Conservation (phyloP, 176 grass and related monocot species). For the Lolium perenne region DNA sequence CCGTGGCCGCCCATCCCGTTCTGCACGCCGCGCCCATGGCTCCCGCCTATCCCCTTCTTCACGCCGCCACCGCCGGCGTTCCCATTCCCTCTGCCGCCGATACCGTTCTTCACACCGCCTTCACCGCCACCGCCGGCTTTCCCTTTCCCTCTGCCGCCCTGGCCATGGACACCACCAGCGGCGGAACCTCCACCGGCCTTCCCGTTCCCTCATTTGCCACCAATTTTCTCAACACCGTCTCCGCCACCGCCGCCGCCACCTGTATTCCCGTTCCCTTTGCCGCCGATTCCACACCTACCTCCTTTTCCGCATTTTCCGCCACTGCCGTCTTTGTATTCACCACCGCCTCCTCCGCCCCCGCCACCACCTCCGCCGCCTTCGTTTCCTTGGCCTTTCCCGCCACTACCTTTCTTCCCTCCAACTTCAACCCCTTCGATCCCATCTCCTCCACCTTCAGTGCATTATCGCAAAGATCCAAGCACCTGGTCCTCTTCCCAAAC, state of each 20-base stretch:
- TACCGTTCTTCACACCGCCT: slow-evolving; percentile 51
- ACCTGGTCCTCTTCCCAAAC: slow-evolving; percentile 36
- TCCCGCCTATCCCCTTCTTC: slow-evolving; percentile 75
- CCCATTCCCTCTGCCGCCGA: slow-evolving; percentile 56
- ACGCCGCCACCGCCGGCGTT: slow-evolving; percentile 54
- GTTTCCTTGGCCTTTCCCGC: slow-evolving; percentile 65
- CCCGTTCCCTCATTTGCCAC: slow-evolving; percentile 55
- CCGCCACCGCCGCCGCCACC: slow-evolving; percentile 41
- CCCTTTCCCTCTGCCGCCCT: slow-evolving; percentile 52
- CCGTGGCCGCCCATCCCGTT: slow-evolving; percentile 83
- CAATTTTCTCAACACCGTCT: slow-evolving; percentile 39
- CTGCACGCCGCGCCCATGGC: slow-evolving; percentile 64
- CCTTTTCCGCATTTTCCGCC: slow-evolving; percentile 53
- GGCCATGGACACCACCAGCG: slow-evolving; percentile 39
- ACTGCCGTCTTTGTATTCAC: slow-evolving; percentile 25
- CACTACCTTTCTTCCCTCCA: slow-evolving; percentile 56
- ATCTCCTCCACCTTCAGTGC: slow-evolving; percentile 42
- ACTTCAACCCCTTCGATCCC: slow-evolving; percentile 39
- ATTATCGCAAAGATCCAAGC: slow-evolving; percentile 46
- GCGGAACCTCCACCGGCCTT: slow-evolving; percentile 32
- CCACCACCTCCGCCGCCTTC: slow-evolving; percentile 48
- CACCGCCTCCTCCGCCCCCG: slow-evolving; percentile 43
- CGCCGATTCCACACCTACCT: slow-evolving; percentile 55
- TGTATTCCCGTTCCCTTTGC: slow-evolving; percentile 42
- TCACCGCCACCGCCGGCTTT: slow-evolving; percentile 57